These are phyloP conservation scores for Secale cereale DNA, from an alignment of 176 grass and related monocot species.

Conservation along the genomic window DNA sequence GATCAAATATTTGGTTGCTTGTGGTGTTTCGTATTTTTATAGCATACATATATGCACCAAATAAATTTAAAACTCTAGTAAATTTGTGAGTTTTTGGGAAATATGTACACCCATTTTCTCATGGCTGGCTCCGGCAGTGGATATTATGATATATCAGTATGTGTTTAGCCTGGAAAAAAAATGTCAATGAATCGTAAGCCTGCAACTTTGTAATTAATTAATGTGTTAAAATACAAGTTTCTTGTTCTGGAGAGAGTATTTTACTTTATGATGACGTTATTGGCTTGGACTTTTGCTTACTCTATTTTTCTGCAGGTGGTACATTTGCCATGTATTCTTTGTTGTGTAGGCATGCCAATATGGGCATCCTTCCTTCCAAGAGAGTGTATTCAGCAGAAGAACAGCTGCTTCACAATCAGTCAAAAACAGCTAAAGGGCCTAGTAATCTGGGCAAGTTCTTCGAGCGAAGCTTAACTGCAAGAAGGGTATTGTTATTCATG, in stretches of 20 bases:
- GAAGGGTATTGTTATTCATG: slow-evolving; percentile 71
- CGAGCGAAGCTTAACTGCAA: slow-evolving; percentile 57
- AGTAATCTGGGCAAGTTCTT: slow-evolving; percentile 63
- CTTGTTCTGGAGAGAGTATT: not conserved
- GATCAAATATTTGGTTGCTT: not conserved
- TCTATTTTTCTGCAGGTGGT: slow-evolving; percentile 47
- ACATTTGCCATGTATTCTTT: slow-evolving; percentile 86
- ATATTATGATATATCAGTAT: not conserved
- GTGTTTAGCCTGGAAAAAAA: not conserved
- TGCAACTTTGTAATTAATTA: not conserved
- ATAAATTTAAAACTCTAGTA: too few species aligned
- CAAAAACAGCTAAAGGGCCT: slow-evolving; percentile 15
- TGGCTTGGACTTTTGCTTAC: not conserved
- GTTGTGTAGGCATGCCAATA: slow-evolving; percentile 67
- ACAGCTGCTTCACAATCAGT: slow-evolving; percentile 12
- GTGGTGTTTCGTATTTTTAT: not conserved
- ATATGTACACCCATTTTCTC: too few species aligned
- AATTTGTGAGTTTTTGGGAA: too few species aligned
- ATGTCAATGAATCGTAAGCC: not conserved
- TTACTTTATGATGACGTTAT: not conserved
- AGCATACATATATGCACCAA: too few species aligned
- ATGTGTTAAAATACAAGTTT: not conserved
- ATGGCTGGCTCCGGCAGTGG: too few species aligned
- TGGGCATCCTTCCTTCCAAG: slow-evolving; percentile 75
- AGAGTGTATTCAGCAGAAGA: slow-evolving; percentile 36